Conservation (phyloP, 805 yeast genomes). For the Yamadazyma sp. region DNA sequence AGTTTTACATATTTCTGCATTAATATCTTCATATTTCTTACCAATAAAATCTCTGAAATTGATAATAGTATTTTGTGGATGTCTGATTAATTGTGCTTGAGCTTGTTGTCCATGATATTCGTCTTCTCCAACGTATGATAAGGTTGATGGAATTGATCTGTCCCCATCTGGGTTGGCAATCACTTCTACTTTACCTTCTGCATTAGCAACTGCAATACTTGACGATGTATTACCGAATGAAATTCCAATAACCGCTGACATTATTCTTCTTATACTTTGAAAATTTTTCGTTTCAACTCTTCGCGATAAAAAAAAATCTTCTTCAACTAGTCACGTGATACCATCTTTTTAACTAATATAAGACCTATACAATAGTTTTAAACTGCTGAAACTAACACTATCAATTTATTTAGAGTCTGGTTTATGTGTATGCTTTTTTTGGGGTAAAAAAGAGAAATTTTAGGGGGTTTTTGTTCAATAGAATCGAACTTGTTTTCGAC, state of each 20-base stretch:
- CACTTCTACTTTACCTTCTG: conserved; percentile 91
- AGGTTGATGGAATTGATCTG: conserved; percentile 89
- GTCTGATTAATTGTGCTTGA: conserved; percentile 84
- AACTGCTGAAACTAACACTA: too few relatives aligned
- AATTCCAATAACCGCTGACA: conserved; percentile 72
- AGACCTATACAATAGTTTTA: too few relatives aligned
- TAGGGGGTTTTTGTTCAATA: neutral
- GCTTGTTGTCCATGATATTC: conserved; percentile 99
- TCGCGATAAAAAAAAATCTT: neutral
- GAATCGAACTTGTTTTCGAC: neutral
- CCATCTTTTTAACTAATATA: too few relatives aligned
- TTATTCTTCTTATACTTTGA: conserved; percentile 3
- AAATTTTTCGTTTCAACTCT: conserved; percentile 1
- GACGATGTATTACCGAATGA: conserved; percentile 96
- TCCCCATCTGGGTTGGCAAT: conserved; percentile 99
- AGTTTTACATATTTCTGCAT: conserved; percentile 49
- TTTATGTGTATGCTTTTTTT: neutral
- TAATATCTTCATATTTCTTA: conserved; percentile 64
- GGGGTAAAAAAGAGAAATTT: too few relatives aligned
- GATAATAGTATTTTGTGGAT: conserved; percentile 79
- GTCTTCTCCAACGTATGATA: conserved; percentile 89
- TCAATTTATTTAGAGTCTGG: too few relatives aligned
- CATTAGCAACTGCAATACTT: conserved; percentile 81
- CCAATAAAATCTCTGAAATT: conserved; percentile 95
- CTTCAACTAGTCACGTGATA: neutral